phyloP scores from a whole-genome alignment of 1,284 basidiomycete species.

The Cutaneotrichosporon mucoides region DNA sequence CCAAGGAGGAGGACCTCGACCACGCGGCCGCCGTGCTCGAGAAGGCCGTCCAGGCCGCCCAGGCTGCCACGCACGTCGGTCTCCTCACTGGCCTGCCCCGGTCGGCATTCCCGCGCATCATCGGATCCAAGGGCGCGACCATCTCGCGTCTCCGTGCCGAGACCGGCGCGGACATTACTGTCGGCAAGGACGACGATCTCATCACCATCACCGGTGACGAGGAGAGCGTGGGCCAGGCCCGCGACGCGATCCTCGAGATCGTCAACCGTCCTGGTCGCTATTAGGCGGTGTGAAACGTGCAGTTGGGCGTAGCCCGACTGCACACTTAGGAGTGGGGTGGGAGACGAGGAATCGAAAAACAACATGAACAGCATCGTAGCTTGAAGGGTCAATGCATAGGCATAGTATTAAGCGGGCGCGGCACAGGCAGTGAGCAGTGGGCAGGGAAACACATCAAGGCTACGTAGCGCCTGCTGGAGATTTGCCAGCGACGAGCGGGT shows the following conservation, averaged over 20 bases:
- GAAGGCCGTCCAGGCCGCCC: constrained; percentile 68
- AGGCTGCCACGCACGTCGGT: constrained; percentile 52
- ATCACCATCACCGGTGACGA: constrained; percentile 75
- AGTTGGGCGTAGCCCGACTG: too few relatives aligned
- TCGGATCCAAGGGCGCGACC: constrained; percentile 68
- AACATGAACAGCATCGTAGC: not conserved
- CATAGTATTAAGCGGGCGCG: too few relatives aligned
- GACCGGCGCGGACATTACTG: constrained; percentile 83
- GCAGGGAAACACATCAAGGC: too few relatives aligned
- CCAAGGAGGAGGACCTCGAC: constrained; percentile 71
- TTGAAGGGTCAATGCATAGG: not conserved
- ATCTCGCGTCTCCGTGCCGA: constrained; percentile 76
- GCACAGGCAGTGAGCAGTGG: too few relatives aligned
- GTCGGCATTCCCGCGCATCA: constrained; percentile 64
- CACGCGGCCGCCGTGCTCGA: constrained; percentile 62
- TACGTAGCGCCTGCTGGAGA: too few relatives aligned
- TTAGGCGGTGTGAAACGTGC: not conserved
- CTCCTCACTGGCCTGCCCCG: constrained; percentile 49
- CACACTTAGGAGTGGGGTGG: too few relatives aligned
- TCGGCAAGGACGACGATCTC: constrained; percentile 72
- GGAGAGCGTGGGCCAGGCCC: constrained; percentile 66
- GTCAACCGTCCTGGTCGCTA: constrained; percentile 37
- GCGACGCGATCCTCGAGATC: constrained; percentile 72
- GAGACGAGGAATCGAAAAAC: not conserved
- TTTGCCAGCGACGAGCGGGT: too few relatives aligned